A percentile compares a stretch with the other conserved stretches of the same genome.
Evolutionary conservation across 176 grass and related monocot genomes (phyloP).

Genomic region (Raddia distichophylla): DNA sequence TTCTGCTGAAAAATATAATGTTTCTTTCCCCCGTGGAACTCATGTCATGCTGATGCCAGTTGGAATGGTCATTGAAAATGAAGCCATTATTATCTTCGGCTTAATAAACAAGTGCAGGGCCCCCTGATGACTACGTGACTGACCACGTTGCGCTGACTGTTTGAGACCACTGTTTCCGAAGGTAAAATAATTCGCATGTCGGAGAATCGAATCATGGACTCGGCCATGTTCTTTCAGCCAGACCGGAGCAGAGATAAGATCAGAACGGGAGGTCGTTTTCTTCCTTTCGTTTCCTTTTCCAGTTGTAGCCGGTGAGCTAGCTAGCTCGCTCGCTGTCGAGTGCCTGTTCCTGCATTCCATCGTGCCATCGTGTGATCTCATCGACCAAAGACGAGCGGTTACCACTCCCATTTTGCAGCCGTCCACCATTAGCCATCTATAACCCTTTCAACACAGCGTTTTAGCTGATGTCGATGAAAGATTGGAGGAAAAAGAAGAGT

Average conservation of each 20-base stretch:
- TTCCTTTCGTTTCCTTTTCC: not conserved
- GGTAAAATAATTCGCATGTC: not conserved
- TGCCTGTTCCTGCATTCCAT: not conserved
- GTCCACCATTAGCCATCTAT: too few relatives aligned
- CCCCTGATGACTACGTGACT: not conserved
- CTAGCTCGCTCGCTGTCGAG: not conserved
- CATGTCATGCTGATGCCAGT: not conserved
- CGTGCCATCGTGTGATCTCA: not conserved
- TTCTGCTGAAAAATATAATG: not conserved
- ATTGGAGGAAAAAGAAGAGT: too few relatives aligned
- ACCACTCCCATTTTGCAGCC: not conserved
- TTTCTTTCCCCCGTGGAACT: not conserved
- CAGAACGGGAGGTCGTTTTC: constrained; percentile 7
- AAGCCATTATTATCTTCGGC: not conserved
- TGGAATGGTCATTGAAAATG: constrained; percentile 3
- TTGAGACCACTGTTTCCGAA: not conserved
- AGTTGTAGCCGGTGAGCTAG: not conserved
- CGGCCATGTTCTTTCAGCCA: not conserved
- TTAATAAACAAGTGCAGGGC: not conserved
- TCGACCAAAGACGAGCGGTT: not conserved
- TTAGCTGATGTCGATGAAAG: too few relatives aligned
- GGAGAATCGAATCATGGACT: not conserved
- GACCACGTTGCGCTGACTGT: not conserved
- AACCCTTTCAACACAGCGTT: too few relatives aligned
- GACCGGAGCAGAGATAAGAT: constrained; percentile 5